Base-by-base conservation (phyloP, 208 protist genomes). In the Hexamita inflata region DNA sequence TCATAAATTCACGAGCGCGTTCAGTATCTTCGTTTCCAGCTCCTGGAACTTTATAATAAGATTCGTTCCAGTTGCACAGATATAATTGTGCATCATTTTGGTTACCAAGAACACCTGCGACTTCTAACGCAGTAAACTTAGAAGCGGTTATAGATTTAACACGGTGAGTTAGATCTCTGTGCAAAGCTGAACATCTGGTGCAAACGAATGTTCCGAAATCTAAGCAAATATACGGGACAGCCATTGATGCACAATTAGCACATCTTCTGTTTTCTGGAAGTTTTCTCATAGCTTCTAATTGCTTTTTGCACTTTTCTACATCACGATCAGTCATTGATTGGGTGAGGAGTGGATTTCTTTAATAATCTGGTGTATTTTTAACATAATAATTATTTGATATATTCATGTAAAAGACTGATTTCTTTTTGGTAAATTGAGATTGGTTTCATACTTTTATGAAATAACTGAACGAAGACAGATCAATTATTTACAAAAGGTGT, bases 151-250 rank as follows among this genome's bases (percentile, higher is more conserved):
- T 67, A 30, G 73, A 76, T 49, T 80, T 80, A 41, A 80, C 73
- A 26, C 39, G 11, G 59, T 80, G 68, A 40, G 49, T 45, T 35
- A 75, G 32, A 40, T 80, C 77, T 1, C 70, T 42, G 58, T 81
- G 78, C 28, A 81, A 64, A 24, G 59, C 78, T 29, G 78, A 76
- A 66, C 78, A 81, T 15, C 68, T 64, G 24, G 78, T 77, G 64
- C 78, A 81, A 7, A 78, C 42, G n/a, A 81, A 81, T 26, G 58
- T 66, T 64, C 62, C 41, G 61, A 66, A 81, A 59, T 74, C 74
- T 42, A 78, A 39, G 30, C 73, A 68, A 35, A 81, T 66, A 29
- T 81, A 81, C 61, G 73, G 73, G 28, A 73, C 68, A 28, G 57
- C 74, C 19, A 70, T 53, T 28, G 64, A 61, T n/a, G 11, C 57